These are phyloP conservation scores for Calycina marina DNA, from an alignment of 2,329 filamentous ascomycete species.

Conservation along the genomic window DNA sequence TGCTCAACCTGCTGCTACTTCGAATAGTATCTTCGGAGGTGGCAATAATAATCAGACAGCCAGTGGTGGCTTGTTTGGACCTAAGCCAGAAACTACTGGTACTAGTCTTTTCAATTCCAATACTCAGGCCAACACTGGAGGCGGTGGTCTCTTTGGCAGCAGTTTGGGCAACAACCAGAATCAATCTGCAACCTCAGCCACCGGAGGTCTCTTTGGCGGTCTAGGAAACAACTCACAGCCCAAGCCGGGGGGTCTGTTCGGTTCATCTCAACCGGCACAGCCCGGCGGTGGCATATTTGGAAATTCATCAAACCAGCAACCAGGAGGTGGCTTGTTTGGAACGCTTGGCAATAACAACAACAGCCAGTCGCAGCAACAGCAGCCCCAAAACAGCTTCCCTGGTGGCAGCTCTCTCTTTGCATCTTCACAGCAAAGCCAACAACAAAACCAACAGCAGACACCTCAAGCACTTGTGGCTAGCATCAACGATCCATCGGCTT, in stretches of 20 bases:
- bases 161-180: slow-evolving; percentile 25
- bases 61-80: slow-evolving; percentile 27
- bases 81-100: slow-evolving; percentile 24
- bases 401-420: slow-evolving; percentile 44
- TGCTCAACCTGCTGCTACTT: slow-evolving; percentile 18
- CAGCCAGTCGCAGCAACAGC: slow-evolving; percentile 22
- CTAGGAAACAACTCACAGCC: slow-evolving; percentile 35
- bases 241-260: slow-evolving; percentile 42
- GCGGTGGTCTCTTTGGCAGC: slow-evolving; percentile 21
- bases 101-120: slow-evolving; percentile 28
- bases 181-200: slow-evolving; percentile 25
- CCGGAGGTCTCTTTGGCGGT: slow-evolving; percentile 33
- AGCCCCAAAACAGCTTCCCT: slow-evolving; percentile 43
- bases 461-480: slow-evolving; percentile 61
- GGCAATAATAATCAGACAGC: slow-evolving; percentile 14
- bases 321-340: slow-evolving; percentile 21
- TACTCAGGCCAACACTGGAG: slow-evolving; percentile 25
- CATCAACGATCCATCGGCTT: slow-evolving; percentile 72
- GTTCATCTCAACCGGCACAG: slow-evolving; percentile 25
- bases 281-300: slow-evolving; percentile 40
- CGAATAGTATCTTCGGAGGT: slow-evolving; percentile 19
- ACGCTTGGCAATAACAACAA: slow-evolving; percentile 22
- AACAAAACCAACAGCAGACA: slow-evolving; percentile 33
- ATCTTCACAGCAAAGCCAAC: slow-evolving; percentile 31
- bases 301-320: slow-evolving; percentile 15